Base-by-base conservation (phyloP, 257 asterid species). In the Ligustrum vulgare region DNA sequence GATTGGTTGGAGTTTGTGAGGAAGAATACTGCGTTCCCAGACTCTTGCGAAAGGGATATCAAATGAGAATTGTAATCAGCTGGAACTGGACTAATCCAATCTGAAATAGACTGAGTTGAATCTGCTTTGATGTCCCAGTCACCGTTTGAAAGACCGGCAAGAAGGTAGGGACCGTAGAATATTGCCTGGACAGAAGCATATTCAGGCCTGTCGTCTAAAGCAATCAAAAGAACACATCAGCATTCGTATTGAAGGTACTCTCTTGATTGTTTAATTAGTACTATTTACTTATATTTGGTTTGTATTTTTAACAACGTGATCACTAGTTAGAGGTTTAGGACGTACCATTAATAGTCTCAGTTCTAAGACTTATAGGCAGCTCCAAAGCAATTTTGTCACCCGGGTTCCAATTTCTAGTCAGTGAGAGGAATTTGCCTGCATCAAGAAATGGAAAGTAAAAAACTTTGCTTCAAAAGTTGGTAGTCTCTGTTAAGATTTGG, bases 81-180 rank as follows among this genome's bases (percentile, higher is more conserved):
- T 72, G 91, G 91, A 65, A 91, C 62, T 2, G 96, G 86, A 70
- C 78, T 82, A 22, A 93, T 82, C 90, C 89, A 87, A 70, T 91
- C 90, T n/a, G 85, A 72, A 25, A 87, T 74, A 23, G 88, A 69
- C 35, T 82, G 31, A 4, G 82, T 65, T 32, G 89, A 75, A 8
- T 72, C 80, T 62, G 91, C 86, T 20, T 85, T 72, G 47, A 94
- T 77, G 79, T 86, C 84, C 96, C 96, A 94, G 63, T 89, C 97
- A 7, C 90, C 93, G 15, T 45, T 71, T 7, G 96, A 69, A 1
- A 86, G 86, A 20, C 96, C 99, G 6, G 91, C 96, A 2, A 94
- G 96, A 71, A 92, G 97, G 86, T 94, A 94, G 67, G 97, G 96
- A 39, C 99, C 99, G 45, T 88, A 94, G 72, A 91, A 80, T 80